Percentiles rank a stretch among this genome's conserved stretches.
Evolutionary conservation across 768 basidiomycete genomes (phyloP).

Genomic region (Xanthoconium purpureum): DNA sequence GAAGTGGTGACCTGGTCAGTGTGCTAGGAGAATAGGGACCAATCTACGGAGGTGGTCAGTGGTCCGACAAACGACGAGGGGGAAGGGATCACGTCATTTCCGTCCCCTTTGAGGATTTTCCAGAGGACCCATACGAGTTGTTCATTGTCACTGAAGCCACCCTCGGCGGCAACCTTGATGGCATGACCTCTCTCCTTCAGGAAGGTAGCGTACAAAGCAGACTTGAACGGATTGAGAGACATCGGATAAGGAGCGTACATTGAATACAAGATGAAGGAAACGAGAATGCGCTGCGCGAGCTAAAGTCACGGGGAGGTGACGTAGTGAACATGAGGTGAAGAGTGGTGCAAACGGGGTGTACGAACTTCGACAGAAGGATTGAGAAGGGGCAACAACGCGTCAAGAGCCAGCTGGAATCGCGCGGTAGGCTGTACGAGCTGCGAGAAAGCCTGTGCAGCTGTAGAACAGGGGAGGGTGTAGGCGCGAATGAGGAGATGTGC

Average conservation of each 20-base stretch:
- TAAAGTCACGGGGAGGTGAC: constrained; percentile 27
- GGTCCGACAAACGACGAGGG: neutral
- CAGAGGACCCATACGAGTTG: constrained; percentile 84
- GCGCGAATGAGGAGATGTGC: constrained; percentile 64
- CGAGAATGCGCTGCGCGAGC: constrained; percentile 73
- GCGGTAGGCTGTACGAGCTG: constrained; percentile 73
- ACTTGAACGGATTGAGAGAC: constrained; percentile 78
- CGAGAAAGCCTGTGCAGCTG: constrained; percentile 69
- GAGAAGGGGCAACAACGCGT: constrained; percentile 73
- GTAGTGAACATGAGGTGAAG: constrained; percentile 15
- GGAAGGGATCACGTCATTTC: constrained; percentile 57
- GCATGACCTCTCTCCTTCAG: constrained; percentile 65
- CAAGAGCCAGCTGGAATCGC: constrained; percentile 81
- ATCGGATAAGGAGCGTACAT: constrained; percentile 80
- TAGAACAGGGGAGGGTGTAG: constrained; percentile 70
- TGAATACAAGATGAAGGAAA: constrained; percentile 75
- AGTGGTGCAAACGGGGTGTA: constrained; percentile 13
- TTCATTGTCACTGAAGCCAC: constrained; percentile 58
- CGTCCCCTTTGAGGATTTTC: constrained; percentile 83
- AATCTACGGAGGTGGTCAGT: constrained; percentile 47
- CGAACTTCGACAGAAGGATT: constrained; percentile 56
- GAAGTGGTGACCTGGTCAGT: constrained; percentile 69
- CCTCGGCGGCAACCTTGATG: constrained; percentile 43
- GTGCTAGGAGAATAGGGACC: constrained; percentile 78
- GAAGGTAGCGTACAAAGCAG: constrained; percentile 65